Evolutionary conservation across 352 stramenopile genomes (phyloP), one percentile per base, ranked within the genome.

Genomic region (Globisporangium irregulare): DNA sequence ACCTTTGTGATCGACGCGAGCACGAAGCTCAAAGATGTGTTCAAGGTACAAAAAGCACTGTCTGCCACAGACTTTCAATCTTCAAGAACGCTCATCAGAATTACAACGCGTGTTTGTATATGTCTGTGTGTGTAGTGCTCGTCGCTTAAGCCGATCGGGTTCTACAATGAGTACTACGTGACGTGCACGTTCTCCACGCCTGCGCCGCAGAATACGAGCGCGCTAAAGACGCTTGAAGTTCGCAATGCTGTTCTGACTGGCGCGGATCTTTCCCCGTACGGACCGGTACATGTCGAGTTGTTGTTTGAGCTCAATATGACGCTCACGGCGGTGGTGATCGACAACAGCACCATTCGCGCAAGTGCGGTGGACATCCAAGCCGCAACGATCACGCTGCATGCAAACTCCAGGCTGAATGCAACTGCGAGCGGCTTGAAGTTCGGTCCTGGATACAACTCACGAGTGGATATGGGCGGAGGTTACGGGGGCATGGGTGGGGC

Each of bases 111-210:
- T 10, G 6, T 46, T 20, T 46, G 18, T 43, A 59, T 25, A 12
- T 62, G 14, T 50, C 50, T 48, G 5, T 38, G 34, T 12, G 1
- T n/a, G 36, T 24, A 93, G 82, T 95, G 87, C 63, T 92, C 84
- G 0, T 62, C 69, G 1, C 64, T 86, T 22, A 80, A 81, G 55
- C 79, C 83, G 1, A 93, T 95, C 32, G 87, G 87, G 18, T 84
- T 74, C 43, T 95, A 89, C 73, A 94, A 95, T 66, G 87, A 95
- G 62, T 93, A 90, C 65, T 95, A 89, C 67, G 81, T 92, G 10
- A 66, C 77, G n/a, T 95, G 87, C 59, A 68, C 73, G 50, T 72
- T 94, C 12, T n/a, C 48, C 3, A 57, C 81, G n/a, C 74, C 78
- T 12, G 4, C 51, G 5, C 59, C 66, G 18, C 66, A 64, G 38